Conservation (phyloP, 352 stramenopile species). For the Phytopythium vexans region DNA sequence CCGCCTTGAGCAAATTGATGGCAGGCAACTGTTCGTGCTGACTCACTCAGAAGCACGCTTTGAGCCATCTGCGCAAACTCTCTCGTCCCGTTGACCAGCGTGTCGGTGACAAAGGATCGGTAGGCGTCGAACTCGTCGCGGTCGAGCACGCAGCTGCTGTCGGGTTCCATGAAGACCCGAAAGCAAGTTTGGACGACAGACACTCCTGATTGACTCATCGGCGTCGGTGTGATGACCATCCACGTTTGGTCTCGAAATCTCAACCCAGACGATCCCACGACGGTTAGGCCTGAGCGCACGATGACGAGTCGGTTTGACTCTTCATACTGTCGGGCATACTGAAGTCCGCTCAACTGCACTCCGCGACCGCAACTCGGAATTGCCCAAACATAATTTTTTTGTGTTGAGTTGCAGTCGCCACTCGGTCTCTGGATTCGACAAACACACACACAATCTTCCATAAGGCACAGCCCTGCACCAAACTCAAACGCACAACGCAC, state of each 20-base stretch:
- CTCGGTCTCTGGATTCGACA: too few species aligned
- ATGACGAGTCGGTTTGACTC: conserved; percentile 16
- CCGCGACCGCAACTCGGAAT: conserved; percentile 1
- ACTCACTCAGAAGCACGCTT: too few species aligned
- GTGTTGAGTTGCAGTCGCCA: conserved; percentile 4
- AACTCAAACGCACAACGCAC: too few species aligned
- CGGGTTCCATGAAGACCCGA: conserved; percentile 19
- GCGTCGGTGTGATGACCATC: conserved; percentile 27
- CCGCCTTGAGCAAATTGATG: too few species aligned
- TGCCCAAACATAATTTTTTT: conserved; percentile 14
- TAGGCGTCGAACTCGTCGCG: conserved; percentile 6
- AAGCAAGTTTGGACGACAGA: conserved; percentile 23
- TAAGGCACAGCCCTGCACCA: too few species aligned
- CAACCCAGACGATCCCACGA: conserved; percentile 10
- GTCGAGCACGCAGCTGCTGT: conserved; percentile 6
- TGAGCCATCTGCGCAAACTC: too few species aligned
- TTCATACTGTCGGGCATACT: conserved; percentile 17
- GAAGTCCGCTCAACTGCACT: conserved; percentile 10
- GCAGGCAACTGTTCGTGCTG: too few species aligned
- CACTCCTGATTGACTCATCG: conserved; percentile 12
- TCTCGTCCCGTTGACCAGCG: too few species aligned
- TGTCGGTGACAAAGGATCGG: neutral
- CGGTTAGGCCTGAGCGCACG: conserved; percentile 16
- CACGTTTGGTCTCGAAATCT: conserved; percentile 21
- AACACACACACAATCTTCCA: too few species aligned